Evolutionary conservation across 176 grass and related monocot genomes (phyloP), one percentile per base, ranked within the genome.

Genomic region (Poa annua): DNA sequence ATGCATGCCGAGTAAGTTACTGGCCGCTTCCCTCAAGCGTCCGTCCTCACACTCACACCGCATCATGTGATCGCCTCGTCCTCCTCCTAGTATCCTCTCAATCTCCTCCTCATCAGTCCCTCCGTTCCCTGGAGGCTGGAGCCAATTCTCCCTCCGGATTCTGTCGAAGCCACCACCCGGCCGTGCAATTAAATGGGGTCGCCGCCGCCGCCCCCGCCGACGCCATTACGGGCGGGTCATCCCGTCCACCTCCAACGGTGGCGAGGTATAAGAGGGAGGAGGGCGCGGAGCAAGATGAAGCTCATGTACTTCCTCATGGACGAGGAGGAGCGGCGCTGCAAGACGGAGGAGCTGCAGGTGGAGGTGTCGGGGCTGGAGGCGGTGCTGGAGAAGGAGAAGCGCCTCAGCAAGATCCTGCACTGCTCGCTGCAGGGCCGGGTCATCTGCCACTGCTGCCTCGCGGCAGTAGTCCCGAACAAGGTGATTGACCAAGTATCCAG

Each of bases 301-400:
- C 89, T 94, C 59, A 78, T 77, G 67, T 74, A 91, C 69, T 91
- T 93, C 78, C 85, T 93, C 38, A 98, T 98, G 93, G 89, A 88
- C 39, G 65, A 79, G 10, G 85, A 90, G 16, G 85, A 84, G 78
- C 81, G 79, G 72, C 84, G 81, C 48, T 80, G 81, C 38, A 88
- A 73, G 85, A 87, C 86, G 44, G 34, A 78, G 4, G 83, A 91
- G 82, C 91, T 95, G 39, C 89, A 95, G 89, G 26, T 88, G 42
- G 89, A 98, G 91, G 92, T 98, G 44, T 86, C 87, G 19, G 91
- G 81, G 80, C 83, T 98, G 71, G 85, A 95, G 85, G 81, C 75
- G 29, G 84, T 66, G 64, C 83, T 98, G 2, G 91, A 91, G 33
- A 92, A 90, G 85, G 93, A 95, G 84, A 68, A 88, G 88, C 88